Percentiles rank a stretch among this genome's conserved stretches.
phyloP scores from a whole-genome alignment of 2,329 filamentous ascomycete species.

The Neopestalotiopsis sp. region DNA sequence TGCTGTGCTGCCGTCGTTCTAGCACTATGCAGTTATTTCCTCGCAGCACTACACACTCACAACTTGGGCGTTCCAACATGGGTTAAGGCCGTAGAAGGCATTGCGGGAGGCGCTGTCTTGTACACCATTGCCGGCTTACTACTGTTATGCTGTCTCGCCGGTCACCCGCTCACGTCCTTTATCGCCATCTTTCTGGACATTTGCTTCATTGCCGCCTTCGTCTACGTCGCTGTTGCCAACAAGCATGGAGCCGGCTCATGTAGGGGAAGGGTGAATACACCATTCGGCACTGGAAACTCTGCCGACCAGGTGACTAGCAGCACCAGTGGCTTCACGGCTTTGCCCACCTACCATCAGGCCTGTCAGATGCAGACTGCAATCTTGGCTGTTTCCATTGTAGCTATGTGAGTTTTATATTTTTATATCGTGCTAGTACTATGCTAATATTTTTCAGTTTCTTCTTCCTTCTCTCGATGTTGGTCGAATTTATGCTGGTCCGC shows the following conservation, averaged over 20 bases:
- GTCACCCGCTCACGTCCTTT: slow-evolving; percentile 73
- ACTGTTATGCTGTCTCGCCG: slow-evolving; percentile 80
- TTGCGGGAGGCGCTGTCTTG: slow-evolving; percentile 74
- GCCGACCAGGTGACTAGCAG: slow-evolving; percentile 51
- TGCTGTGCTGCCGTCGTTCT: slow-evolving; percentile 75
- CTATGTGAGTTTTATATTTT: slow-evolving; percentile 57
- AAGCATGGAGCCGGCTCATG: slow-evolving; percentile 72
- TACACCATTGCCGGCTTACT: slow-evolving; percentile 77
- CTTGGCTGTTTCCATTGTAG: slow-evolving; percentile 80
- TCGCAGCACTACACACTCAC: slow-evolving; percentile 73
- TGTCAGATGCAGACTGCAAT: slow-evolving; percentile 79
- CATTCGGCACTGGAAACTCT: slow-evolving; percentile 69
- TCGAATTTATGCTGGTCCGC: slow-evolving; percentile 71
- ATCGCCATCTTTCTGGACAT: slow-evolving; percentile 78
- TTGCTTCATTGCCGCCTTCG: slow-evolving; percentile 75
- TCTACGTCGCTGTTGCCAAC: slow-evolving; percentile 81
- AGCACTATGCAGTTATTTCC: slow-evolving; percentile 83
- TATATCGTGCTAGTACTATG: too few species aligned
- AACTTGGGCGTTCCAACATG: slow-evolving; percentile 65
- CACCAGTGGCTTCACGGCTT: slow-evolving; percentile 57
- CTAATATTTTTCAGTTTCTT: slow-evolving; percentile 59
- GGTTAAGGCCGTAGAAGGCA: slow-evolving; percentile 76
- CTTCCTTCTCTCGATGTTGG: slow-evolving; percentile 73
- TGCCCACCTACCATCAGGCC: slow-evolving; percentile 56
- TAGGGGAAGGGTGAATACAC: slow-evolving; percentile 62